Percentiles rank a stretch among this genome's conserved stretches.
phyloP scores from a whole-genome alignment of 2,329 filamentous ascomycete genomes.

The Clonostachys chloroleuca region DNA sequence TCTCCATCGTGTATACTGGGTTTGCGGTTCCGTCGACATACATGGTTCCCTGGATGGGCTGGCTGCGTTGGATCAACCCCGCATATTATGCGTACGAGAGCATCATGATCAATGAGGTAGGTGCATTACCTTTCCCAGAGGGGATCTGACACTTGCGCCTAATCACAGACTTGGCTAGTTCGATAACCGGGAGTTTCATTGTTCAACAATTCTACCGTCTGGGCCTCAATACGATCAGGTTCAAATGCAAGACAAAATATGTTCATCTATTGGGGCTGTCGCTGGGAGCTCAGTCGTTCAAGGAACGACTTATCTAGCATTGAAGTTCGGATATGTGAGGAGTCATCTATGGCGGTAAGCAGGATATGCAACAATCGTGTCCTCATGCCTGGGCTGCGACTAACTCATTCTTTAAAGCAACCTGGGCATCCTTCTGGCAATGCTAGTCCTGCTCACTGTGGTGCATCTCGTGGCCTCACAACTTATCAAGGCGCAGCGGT shows the following conservation, averaged over 20 bases:
- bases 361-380: too few species aligned
- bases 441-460: conserved; percentile 43
- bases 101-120: conserved; percentile 77
- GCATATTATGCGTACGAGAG: conserved; percentile 77
- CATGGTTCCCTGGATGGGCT: conserved; percentile 64
- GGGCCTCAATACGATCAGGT: conserved; percentile 13
- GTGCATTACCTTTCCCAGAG: conserved; percentile 11
- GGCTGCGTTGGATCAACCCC: conserved; percentile 38
- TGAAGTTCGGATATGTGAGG: conserved; percentile 51
- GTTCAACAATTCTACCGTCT: conserved; percentile 42
- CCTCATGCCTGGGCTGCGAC: too few species aligned
- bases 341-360: conserved; percentile 35
- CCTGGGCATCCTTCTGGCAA: conserved; percentile 56
- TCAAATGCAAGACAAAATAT: conserved; percentile 41
- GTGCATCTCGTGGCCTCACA: conserved; percentile 33
- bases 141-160: too few species aligned
- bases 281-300: conserved; percentile 45
- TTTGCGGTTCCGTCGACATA: conserved; percentile 45
- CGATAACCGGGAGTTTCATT: conserved; percentile 53
- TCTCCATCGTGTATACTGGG: conserved; percentile 56
- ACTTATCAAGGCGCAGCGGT: too few species aligned
- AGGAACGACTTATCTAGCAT: conserved; percentile 52
- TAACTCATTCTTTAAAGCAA: conserved; percentile 29
- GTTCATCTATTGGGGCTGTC: conserved; percentile 52
- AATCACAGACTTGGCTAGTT: conserved; percentile 35